These are phyloP conservation scores for Aspergillus quadrilineatus DNA, from an alignment of 2,329 filamentous ascomycete species.

Conservation along the genomic window DNA sequence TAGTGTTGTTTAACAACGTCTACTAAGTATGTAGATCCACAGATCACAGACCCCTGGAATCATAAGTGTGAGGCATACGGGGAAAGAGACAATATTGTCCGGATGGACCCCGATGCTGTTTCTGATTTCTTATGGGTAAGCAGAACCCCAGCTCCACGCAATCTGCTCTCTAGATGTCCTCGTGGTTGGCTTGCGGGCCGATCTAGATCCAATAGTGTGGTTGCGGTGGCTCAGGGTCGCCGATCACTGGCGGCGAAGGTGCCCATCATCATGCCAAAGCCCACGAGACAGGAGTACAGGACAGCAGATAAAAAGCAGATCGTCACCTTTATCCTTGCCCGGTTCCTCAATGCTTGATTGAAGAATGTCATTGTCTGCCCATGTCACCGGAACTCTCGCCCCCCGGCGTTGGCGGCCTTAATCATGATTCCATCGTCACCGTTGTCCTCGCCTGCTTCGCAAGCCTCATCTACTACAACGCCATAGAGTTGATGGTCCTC, in stretches of 20 bases:
- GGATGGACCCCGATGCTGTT: neutral
- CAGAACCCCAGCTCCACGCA: neutral
- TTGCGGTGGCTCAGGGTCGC: neutral
- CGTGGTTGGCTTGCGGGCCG: neutral
- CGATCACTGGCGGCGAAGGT: neutral
- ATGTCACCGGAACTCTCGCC: slow-evolving; percentile 1
- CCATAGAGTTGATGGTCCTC: slow-evolving; percentile 44
- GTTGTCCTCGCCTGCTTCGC: slow-evolving; percentile 40
- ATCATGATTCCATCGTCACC: neutral
- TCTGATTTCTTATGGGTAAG: neutral
- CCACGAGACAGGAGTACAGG: neutral
- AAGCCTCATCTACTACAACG: slow-evolving; percentile 46
- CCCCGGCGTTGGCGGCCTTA: slow-evolving; percentile 2
- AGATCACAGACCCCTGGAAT: neutral
- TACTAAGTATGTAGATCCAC: neutral
- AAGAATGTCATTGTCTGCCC: neutral
- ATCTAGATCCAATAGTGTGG: slow-evolving; percentile 1
- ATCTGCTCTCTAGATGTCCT: neutral
- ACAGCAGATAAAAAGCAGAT: neutral
- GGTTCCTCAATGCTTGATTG: neutral
- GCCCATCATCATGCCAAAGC: neutral
- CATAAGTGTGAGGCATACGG: neutral
- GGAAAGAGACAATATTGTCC: neutral
- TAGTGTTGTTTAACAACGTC: neutral
- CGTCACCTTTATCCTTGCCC: neutral